Conservation (phyloP, 2,329 filamentous ascomycete species). For the Macrophomina phaseolina region DNA sequence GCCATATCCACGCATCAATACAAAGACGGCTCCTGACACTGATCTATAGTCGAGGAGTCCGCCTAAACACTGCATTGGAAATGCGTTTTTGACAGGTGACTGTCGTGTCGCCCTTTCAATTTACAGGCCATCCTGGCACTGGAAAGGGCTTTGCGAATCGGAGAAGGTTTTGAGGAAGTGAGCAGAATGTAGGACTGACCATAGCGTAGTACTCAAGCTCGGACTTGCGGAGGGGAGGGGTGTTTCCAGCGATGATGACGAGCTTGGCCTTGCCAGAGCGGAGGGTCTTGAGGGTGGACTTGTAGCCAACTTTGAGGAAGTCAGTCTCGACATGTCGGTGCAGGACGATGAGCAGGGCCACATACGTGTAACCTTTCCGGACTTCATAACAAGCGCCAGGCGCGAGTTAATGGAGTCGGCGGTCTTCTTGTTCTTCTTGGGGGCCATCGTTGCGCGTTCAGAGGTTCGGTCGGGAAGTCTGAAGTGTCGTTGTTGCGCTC, state of each 20-base stretch:
- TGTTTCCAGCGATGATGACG: constrained; percentile 94
- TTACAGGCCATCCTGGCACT: too few species aligned
- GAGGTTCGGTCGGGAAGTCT: constrained; percentile 37
- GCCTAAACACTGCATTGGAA: too few species aligned
- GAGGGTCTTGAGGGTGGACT: constrained; percentile 84
- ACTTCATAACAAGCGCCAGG: constrained; percentile 72
- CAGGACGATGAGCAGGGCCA: too few species aligned
- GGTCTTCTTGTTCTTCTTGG: constrained; percentile 84
- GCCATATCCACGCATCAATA: too few species aligned
- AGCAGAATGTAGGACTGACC: neutral
- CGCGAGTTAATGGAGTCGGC: constrained; percentile 75
- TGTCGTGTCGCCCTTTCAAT: too few species aligned
- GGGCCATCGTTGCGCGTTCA: constrained; percentile 63
- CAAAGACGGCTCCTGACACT: too few species aligned
- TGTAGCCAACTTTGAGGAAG: constrained; percentile 70
- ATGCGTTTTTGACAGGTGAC: too few species aligned
- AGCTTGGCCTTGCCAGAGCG: constrained; percentile 98
- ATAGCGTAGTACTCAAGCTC: constrained; percentile 79
- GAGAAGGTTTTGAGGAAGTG: too few species aligned
- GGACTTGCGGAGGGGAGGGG: constrained; percentile 94
- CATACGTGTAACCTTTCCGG: constrained; percentile 67
- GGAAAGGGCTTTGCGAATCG: too few species aligned
- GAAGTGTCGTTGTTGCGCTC: constrained; percentile 41
- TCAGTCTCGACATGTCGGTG: neutral
- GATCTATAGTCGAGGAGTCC: too few species aligned